phyloP scores from a whole-genome alignment of 2,329 filamentous ascomycete genomes.

The Epichloe bromicola region DNA sequence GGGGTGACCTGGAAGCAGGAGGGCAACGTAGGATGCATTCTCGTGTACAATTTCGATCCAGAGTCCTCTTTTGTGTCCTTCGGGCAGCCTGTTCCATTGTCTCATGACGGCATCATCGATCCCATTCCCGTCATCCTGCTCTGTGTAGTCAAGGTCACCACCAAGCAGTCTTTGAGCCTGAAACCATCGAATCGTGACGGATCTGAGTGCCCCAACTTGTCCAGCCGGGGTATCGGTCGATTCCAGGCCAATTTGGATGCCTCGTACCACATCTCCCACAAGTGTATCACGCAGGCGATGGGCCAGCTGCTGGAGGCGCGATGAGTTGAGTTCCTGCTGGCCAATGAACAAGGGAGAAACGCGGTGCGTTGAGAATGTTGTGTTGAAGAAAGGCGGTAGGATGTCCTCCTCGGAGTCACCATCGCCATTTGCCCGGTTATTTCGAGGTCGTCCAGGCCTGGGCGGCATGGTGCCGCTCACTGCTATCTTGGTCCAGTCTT shows the following conservation, averaged over 20 bases:
- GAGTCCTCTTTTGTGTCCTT: slow-evolving; percentile 18
- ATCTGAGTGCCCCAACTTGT: slow-evolving; percentile 29
- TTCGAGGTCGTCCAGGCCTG: slow-evolving; percentile 1
- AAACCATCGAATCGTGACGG: slow-evolving; percentile 36
- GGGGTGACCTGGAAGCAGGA: slow-evolving; percentile 32
- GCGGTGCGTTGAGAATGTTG: slow-evolving; percentile 43
- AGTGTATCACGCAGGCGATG: slow-evolving; percentile 39
- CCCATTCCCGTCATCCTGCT: slow-evolving; percentile 8
- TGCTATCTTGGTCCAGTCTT: not conserved
- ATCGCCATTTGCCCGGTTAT: slow-evolving; percentile 6
- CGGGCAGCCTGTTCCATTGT: slow-evolving; percentile 8
- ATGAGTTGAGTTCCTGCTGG: slow-evolving; percentile 21
- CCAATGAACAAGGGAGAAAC: slow-evolving; percentile 41
- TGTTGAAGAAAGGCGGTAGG: slow-evolving; percentile 39
- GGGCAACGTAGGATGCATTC: slow-evolving; percentile 34
- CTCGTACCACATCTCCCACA: slow-evolving; percentile 46
- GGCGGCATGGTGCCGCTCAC: slow-evolving; percentile 1
- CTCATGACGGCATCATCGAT: slow-evolving; percentile 7
- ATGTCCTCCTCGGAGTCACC: slow-evolving; percentile 15
- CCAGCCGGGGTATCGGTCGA: slow-evolving; percentile 26
- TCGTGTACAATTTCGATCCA: slow-evolving; percentile 41
- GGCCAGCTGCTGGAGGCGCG: slow-evolving; percentile 30
- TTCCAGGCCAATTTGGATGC: slow-evolving; percentile 39
- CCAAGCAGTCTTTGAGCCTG: slow-evolving; percentile 19
- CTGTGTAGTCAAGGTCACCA: slow-evolving; percentile 12